These are phyloP conservation scores for Saururus chinensis DNA, from an alignment of 164 flowering plant genomes.

Conservation along the genomic window DNA sequence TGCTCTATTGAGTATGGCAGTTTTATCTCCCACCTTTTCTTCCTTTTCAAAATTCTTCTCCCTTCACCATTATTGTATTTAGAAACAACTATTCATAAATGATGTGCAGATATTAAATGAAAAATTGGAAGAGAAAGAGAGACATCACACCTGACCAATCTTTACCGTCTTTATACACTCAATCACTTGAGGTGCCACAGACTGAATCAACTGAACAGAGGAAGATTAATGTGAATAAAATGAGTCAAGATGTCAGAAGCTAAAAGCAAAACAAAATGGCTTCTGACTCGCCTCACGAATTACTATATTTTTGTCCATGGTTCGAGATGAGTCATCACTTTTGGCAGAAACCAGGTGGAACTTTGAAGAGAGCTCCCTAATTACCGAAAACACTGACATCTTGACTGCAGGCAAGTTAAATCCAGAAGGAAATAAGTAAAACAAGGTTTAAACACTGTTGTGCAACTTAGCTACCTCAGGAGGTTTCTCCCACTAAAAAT, in stretches of 20 bases:
- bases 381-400: constrained; percentile 49
- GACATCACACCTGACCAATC: constrained; percentile 67
- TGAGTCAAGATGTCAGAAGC: not conserved
- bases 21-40: too few species aligned
- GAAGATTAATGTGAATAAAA: constrained; percentile 6
- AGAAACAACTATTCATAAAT: too few species aligned
- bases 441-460: not conserved
- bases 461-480: not conserved
- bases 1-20: too few species aligned
- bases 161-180: constrained; percentile 65
- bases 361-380: constrained; percentile 67
- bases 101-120: too few species aligned
- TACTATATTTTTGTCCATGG: constrained; percentile 20
- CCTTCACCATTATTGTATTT: too few species aligned
- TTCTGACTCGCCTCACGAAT: constrained; percentile 48
- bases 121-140: not conserved
- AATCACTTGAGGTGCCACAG: constrained; percentile 39
- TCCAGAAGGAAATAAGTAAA: not conserved
- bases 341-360: constrained; percentile 17
- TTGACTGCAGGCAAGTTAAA: constrained; percentile 44
- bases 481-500: not conserved
- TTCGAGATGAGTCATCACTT: constrained; percentile 18
- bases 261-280: not conserved
- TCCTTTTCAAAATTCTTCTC: too few species aligned
- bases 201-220: constrained; percentile 42